Evolutionary conservation across 169 alveolate species (phyloP).

Genomic region (Plasmodium vivax): DNA sequence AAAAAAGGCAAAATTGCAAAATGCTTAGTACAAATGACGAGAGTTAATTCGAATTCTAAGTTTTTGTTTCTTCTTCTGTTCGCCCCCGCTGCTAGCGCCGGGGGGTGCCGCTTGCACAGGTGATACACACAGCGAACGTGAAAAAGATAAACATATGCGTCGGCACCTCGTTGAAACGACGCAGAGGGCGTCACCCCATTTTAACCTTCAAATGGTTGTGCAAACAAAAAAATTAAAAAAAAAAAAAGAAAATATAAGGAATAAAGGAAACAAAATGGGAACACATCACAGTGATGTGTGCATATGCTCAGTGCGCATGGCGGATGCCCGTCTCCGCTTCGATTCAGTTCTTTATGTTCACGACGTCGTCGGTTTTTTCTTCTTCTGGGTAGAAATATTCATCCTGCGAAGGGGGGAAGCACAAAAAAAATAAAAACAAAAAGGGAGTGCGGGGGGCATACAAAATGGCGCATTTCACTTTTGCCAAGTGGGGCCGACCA

Average conservation of each 20-base stretch:
- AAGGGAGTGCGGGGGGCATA: background rate
- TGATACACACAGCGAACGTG: background rate
- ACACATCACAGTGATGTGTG: background rate
- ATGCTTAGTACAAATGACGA: background rate
- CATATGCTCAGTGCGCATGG: background rate
- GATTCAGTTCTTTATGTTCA: conserved; percentile 17
- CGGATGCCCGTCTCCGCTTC: background rate
- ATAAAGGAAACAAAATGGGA: background rate
- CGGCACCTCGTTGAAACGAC: background rate
- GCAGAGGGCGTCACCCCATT: background rate
- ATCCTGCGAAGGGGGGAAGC: conserved; percentile 26
- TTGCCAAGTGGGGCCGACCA: too few species aligned
- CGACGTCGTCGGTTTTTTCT: conserved; percentile 44
- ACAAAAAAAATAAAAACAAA: conserved; percentile 14
- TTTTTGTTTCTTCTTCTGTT: background rate
- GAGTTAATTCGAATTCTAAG: background rate
- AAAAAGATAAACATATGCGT: background rate
- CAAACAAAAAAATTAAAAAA: background rate
- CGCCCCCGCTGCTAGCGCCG: background rate
- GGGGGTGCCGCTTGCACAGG: background rate
- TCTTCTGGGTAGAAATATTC: conserved; percentile 72
- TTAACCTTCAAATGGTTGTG: background rate
- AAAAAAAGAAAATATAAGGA: background rate
- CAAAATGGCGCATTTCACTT: background rate
- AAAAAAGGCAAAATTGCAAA: background rate